Evolutionary conservation across 306 rosid species (phyloP).

Genomic region (Citrullus amarus): DNA sequence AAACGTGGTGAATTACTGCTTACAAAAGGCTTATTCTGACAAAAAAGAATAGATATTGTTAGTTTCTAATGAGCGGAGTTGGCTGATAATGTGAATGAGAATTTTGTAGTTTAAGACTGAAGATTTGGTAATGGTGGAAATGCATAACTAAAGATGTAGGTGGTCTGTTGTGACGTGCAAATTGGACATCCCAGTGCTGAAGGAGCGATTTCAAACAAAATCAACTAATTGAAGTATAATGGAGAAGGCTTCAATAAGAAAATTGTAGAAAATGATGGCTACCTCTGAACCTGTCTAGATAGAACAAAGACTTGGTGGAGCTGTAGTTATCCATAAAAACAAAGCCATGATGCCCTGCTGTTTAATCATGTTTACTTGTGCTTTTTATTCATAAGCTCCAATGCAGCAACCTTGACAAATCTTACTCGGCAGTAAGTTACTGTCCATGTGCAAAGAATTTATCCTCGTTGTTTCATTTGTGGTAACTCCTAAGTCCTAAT

Average conservation of each 20-base stretch:
- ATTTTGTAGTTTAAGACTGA: not conserved
- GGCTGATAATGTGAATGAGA: not conserved
- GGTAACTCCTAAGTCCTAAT: not conserved
- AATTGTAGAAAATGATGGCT: not conserved
- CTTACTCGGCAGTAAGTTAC: not conserved
- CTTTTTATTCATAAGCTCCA: not conserved
- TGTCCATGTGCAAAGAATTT: not conserved
- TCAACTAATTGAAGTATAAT: slow-evolving; percentile 1
- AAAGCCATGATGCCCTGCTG: not conserved
- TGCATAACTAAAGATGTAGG: not conserved
- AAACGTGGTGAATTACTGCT: not conserved
- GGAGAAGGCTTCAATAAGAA: not conserved
- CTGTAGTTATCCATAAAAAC: not conserved
- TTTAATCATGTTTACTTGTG: not conserved
- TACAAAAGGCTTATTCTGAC: not conserved
- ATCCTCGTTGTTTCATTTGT: not conserved
- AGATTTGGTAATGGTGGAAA: not conserved
- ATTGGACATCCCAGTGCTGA: not conserved
- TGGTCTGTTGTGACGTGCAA: not conserved
- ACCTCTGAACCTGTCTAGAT: not conserved
- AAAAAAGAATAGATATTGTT: not conserved
- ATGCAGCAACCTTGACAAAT: not conserved
- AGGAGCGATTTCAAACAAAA: not conserved
- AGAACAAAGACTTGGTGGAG: not conserved
- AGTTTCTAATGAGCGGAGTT: not conserved